phyloP scores from a whole-genome alignment of 768 basidiomycete species.

The Naganishia onofrii region DNA sequence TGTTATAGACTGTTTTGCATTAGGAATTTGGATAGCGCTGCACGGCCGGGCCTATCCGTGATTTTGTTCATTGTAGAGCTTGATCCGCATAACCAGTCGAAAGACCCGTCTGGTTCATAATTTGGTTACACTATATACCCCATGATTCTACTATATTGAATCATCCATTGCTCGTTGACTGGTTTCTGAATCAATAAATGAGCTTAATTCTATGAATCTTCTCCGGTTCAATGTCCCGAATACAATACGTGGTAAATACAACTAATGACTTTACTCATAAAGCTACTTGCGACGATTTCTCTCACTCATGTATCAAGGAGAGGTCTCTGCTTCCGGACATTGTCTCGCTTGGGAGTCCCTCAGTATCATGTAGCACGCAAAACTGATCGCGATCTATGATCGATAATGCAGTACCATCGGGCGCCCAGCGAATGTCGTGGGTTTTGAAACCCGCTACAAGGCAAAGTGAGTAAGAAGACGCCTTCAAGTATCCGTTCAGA shows the following conservation, averaged over 20 bases:
- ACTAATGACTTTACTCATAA: background rate
- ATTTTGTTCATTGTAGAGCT: background rate
- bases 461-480: background rate
- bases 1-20: background rate
- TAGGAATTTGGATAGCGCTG: background rate
- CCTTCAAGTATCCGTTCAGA: background rate
- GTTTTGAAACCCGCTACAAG: conserved; percentile 67
- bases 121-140: conserved; percentile 1
- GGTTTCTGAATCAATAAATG: background rate
- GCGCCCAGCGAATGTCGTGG: conserved; percentile 71
- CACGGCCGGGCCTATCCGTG: background rate
- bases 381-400: conserved; percentile 74
- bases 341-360: background rate
- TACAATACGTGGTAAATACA: background rate
- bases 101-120: background rate
- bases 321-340: conserved; percentile 7
- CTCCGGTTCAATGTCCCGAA: background rate
- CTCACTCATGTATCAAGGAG: conserved; percentile 24
- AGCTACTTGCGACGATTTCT: background rate
- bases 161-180: background rate
- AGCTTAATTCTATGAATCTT: background rate
- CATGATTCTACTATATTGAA: background rate
- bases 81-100: background rate
- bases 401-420: conserved; percentile 77
- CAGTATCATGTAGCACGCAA: conserved; percentile 56